Evolutionary conservation across 164 flowering plant genomes (phyloP), one percentile per base, ranked within the genome.

Genomic region (Tetrastigma voinierianum): DNA sequence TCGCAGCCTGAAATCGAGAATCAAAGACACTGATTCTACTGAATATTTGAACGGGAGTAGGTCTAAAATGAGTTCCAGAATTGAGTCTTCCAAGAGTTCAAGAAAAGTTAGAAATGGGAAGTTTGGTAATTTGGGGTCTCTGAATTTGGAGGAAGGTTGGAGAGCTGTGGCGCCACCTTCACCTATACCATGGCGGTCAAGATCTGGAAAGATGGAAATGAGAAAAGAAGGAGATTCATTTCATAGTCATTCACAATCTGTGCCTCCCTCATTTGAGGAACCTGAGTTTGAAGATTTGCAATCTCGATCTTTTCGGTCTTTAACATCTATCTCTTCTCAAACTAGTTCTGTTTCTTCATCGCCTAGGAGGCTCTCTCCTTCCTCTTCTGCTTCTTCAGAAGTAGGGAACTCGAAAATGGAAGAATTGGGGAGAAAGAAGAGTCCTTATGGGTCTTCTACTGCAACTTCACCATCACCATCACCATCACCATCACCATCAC

Each of bases 1-100:
- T 66, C 54, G 90, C 74, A 86, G 83, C 46, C 62, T 84, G 44
- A 78, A 64, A 67, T 84, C 84, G 16, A 70, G 56, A 56, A 48
- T 48, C 40, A 52, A 32, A 23, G 76, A 60, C 1, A 48, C 51
- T 6, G 69, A 58, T 25, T 61, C 19, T 57, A 21, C 40, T 58
- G 76, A 73, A 49, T 51, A 70, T 13, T 25, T 51, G 48, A 62
- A 47, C 23, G 73, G 73, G 59, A 57, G 69, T 46, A 71, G 70
- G 53, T 76, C 74, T 67, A 66, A 73, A 65, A 72, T 75, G 46
- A 43, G 61, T 69, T 63, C 48, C 1, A 47, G 20, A 43, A 48
- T 58, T 48, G 70, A 47, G 2, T 25, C 32, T 66, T 67, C 69
- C 12, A 46, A n/a, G 9, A 53, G 70, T 49, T 75, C 65, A 57